phyloP scores from a whole-genome alignment of 371 early-diverging fungal species.

The Syncephalastrum contaminatum region DNA sequence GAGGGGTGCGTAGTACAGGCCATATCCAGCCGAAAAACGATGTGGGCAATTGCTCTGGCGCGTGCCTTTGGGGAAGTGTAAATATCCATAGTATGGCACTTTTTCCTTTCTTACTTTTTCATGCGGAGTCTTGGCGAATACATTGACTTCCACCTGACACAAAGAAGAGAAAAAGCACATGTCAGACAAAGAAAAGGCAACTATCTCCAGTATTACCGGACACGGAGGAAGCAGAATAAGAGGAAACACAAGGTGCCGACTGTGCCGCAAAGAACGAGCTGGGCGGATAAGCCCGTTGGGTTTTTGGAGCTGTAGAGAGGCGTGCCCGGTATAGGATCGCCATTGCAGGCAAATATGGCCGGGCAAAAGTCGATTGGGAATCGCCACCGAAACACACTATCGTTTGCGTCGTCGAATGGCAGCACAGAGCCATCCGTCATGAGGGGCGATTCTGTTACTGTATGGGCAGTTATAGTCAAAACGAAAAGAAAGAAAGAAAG shows the following conservation, averaged over 20 bases:
- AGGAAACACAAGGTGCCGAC: constrained; percentile 45
- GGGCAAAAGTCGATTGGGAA: constrained; percentile 25
- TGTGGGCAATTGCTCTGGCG: constrained; percentile 50
- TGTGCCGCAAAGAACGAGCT: constrained; percentile 42
- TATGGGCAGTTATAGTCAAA: neutral
- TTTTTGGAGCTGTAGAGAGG: constrained; percentile 43
- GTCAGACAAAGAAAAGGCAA: neutral
- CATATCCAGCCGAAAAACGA: constrained; percentile 66
- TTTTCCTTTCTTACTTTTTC: constrained; percentile 44
- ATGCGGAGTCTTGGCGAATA: constrained; percentile 67
- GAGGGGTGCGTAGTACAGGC: constrained; percentile 52
- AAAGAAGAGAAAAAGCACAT: constrained; percentile 1
- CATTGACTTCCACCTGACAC: constrained; percentile 49
- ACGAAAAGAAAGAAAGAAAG: neutral
- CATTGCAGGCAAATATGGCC: constrained; percentile 29
- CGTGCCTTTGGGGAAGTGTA: constrained; percentile 34
- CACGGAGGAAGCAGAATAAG: constrained; percentile 42
- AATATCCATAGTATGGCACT: neutral
- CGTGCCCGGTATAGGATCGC: constrained; percentile 42
- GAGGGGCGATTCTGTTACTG: neutral
- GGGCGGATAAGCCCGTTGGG: constrained; percentile 43
- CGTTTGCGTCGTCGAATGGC: too few relatives aligned
- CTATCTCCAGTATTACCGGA: constrained; percentile 22
- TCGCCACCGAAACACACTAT: neutral
- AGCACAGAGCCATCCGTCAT: too few relatives aligned